These are phyloP conservation scores for Crepidotus variabilis DNA, from an alignment of 768 basidiomycete genomes.

Conservation along the genomic window DNA sequence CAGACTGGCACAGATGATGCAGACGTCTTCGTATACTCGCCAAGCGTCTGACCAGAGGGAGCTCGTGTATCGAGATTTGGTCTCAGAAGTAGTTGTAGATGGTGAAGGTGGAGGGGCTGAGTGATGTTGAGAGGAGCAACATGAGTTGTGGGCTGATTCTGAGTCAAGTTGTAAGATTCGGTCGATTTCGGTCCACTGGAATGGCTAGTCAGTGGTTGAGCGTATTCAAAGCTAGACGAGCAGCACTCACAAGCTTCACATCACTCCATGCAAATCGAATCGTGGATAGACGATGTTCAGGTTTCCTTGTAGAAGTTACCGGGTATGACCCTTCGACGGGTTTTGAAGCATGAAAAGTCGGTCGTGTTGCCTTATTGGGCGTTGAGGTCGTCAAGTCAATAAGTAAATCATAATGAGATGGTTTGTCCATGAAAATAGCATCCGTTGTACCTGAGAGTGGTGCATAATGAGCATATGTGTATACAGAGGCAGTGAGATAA, in stretches of 20 bases:
- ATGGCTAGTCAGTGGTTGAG: neutral
- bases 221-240: neutral
- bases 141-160: conserved; percentile 18
- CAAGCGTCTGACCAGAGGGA: conserved; percentile 70
- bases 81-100: neutral
- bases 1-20: conserved; percentile 76
- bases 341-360: conserved; percentile 62
- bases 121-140: conserved; percentile 15
- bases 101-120: conserved; percentile 26
- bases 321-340: conserved; percentile 28
- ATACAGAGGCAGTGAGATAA: conserved; percentile 4
- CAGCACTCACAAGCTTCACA: conserved; percentile 55
- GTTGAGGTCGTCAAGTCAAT: conserved; percentile 75
- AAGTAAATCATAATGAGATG: conserved; percentile 73
- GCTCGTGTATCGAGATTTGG: conserved; percentile 28
- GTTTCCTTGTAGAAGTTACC: conserved; percentile 28
- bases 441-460: conserved; percentile 63
- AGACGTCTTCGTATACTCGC: conserved; percentile 83
- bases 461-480: neutral
- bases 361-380: conserved; percentile 56
- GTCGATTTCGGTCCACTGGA: conserved; percentile 76
- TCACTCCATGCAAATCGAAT: conserved; percentile 85
- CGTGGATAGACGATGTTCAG: conserved; percentile 53
- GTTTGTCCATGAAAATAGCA: conserved; percentile 79
- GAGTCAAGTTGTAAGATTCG: conserved; percentile 59